phyloP scores from a whole-genome alignment of 2,329 filamentous ascomycete genomes.

The Colletotrichum tanaceti region DNA sequence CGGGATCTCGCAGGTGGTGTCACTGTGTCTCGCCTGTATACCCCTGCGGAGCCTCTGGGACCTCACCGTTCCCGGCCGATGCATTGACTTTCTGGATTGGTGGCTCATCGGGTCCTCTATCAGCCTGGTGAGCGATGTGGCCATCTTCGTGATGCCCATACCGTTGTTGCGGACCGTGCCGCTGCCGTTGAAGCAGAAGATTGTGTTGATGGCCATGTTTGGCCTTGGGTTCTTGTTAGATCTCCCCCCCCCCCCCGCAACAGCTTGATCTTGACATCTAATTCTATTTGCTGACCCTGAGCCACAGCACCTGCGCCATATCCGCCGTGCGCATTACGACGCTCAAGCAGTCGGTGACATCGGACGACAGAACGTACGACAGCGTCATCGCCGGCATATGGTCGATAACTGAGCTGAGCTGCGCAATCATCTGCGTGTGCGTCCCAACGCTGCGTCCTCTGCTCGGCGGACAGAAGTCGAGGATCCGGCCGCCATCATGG shows the following conservation, averaged over 20 bases:
- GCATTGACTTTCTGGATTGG: conserved; percentile 45
- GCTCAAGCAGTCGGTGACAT: conserved; percentile 45
- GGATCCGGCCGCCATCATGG: neutral
- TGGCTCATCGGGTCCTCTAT: conserved; percentile 47
- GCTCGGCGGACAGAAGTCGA: conserved; percentile 26
- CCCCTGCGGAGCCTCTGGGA: conserved; percentile 46
- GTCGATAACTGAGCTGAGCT: conserved; percentile 55
- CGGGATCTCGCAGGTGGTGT: conserved; percentile 46
- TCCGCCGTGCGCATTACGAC: conserved; percentile 48
- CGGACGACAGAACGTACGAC: conserved; percentile 50
- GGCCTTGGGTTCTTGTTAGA: conserved; percentile 46
- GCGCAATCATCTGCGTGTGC: conserved; percentile 53
- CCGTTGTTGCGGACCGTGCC: conserved; percentile 42
- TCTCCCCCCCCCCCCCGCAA: neutral
- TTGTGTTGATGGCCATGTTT: conserved; percentile 42
- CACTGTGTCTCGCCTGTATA: conserved; percentile 46
- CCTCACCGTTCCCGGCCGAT: conserved; percentile 39
- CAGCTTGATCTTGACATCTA: too few species aligned
- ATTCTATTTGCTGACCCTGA: neutral
- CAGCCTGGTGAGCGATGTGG: conserved; percentile 46
- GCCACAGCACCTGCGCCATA: conserved; percentile 44
- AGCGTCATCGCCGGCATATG: conserved; percentile 48
- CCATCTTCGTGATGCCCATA: conserved; percentile 44
- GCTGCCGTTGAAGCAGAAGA: conserved; percentile 42
- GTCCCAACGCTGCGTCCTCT: conserved; percentile 52